These are phyloP conservation scores for Coemansia pectinata DNA, from an alignment of 192 early-diverging fungal species.

Conservation along the genomic window DNA sequence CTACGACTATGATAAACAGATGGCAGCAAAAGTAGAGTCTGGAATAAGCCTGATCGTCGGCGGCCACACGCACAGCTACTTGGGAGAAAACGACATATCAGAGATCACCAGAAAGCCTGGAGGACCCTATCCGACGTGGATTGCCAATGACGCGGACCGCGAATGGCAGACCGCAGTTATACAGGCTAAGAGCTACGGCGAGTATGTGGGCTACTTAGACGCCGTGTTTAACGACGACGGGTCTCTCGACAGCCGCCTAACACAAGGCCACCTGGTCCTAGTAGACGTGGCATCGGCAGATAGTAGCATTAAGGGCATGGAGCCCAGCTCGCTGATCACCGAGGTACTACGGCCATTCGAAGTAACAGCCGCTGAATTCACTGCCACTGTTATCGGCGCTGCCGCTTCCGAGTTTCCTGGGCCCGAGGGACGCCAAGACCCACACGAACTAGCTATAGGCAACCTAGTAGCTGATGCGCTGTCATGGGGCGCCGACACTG, in stretches of 20 bases:
- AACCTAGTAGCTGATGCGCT: slow-evolving; percentile 69
- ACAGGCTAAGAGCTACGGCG: slow-evolving; percentile 69
- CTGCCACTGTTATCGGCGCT: slow-evolving; percentile 46
- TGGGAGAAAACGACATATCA: not conserved
- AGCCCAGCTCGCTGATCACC: slow-evolving; percentile 13
- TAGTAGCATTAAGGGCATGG: slow-evolving; percentile 56
- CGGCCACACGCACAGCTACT: slow-evolving; percentile 68
- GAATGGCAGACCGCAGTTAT: slow-evolving; percentile 72
- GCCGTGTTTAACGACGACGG: slow-evolving; percentile 63
- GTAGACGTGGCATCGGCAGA: slow-evolving; percentile 55
- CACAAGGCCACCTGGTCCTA: slow-evolving; percentile 62
- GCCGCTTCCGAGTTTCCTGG: slow-evolving; percentile 50
- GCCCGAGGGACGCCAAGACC: slow-evolving; percentile 38
- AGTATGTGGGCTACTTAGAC: slow-evolving; percentile 69
- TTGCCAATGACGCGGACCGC: slow-evolving; percentile 50
- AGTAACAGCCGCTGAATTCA: slow-evolving; percentile 18
- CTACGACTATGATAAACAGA: slow-evolving; percentile 63
- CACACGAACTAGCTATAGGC: slow-evolving; percentile 63
- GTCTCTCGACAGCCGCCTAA: slow-evolving; percentile 53
- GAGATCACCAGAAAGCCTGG: not conserved
- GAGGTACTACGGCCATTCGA: slow-evolving; percentile 24
- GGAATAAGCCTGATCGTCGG: slow-evolving; percentile 72
- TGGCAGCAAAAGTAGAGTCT: slow-evolving; percentile 58
- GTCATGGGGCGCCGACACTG: slow-evolving; percentile 28
- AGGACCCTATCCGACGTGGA: slow-evolving; percentile 71